Conservation (phyloP, 176 grass and related monocot genomes). For the Zizania latifolia region DNA sequence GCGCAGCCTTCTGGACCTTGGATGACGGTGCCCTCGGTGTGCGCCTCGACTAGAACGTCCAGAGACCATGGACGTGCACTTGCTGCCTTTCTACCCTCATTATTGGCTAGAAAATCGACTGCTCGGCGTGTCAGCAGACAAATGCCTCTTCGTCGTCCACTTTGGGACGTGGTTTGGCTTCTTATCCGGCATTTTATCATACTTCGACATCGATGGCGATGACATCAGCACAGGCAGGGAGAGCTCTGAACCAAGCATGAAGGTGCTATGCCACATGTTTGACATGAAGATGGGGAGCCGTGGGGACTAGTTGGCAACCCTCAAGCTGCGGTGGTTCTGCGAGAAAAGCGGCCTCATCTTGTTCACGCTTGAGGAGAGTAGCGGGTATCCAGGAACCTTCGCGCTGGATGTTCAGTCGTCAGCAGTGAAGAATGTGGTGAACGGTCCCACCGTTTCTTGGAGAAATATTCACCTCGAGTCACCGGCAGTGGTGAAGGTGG, state of each 20-base stretch:
- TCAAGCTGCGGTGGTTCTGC: neutral
- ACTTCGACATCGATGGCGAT: too few relatives aligned
- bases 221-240: neutral
- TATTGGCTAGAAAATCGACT: neutral
- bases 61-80: neutral
- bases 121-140: conserved; percentile 47
- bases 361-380: too few relatives aligned
- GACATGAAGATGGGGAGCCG: neutral
- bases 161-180: neutral
- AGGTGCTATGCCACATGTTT: too few relatives aligned
- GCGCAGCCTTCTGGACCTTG: neutral
- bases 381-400: too few relatives aligned
- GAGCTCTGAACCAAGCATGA: neutral
- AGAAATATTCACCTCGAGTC: too few relatives aligned
- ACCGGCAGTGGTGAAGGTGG: too few relatives aligned
- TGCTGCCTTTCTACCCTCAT: neutral
- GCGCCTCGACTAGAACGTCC: neutral
- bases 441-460: too few relatives aligned
- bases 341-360: conserved; percentile 18
- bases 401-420: too few relatives aligned
- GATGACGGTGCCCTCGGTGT: conserved; percentile 2
- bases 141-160: conserved; percentile 1
- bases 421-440: too few relatives aligned
- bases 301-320: too few relatives aligned
- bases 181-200: neutral